A percentile compares a stretch with the other conserved stretches of the same genome.
These are phyloP conservation scores for Starmera dryadoides DNA, from an alignment of 805 yeast genomes.

Conservation along the genomic window DNA sequence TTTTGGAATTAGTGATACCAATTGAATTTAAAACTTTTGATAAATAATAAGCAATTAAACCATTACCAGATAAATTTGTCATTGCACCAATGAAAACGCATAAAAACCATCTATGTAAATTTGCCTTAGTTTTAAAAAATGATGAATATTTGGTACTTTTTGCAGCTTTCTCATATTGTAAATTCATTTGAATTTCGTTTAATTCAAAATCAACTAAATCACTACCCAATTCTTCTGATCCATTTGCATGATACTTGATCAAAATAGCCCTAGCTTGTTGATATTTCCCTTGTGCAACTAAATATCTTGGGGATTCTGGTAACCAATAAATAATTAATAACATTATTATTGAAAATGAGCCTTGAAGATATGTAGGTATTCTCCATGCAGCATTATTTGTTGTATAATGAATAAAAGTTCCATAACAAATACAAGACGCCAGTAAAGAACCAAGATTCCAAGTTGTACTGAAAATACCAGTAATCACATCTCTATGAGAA, in stretches of 20 bases:
- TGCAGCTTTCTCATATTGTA: conserved; percentile 29
- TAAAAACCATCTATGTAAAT: conserved; percentile 31
- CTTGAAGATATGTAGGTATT: conserved; percentile 43
- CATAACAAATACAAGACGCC: conserved; percentile 41
- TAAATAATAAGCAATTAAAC: conserved; percentile 39
- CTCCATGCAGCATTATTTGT: conserved; percentile 36
- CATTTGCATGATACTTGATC: conserved; percentile 27
- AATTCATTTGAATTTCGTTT: conserved; percentile 26
- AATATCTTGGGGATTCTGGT: conserved; percentile 41
- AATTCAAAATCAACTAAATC: conserved; percentile 26
- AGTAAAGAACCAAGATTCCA: conserved; percentile 43
- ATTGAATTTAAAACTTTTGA: conserved; percentile 38
- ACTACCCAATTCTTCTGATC: conserved; percentile 16
- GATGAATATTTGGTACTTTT: conserved; percentile 24
- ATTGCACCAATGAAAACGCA: conserved; percentile 22
- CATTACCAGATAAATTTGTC: conserved; percentile 39
- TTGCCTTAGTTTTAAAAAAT: conserved; percentile 24
- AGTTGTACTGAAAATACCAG: conserved; percentile 36
- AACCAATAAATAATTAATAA: conserved; percentile 14
- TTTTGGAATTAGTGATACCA: conserved; percentile 36
- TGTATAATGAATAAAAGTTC: conserved; percentile 22
- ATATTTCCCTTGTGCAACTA: conserved; percentile 27
- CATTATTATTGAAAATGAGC: conserved; percentile 23
- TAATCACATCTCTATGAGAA: conserved; percentile 28
- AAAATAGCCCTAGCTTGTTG: conserved; percentile 34